Conservation (phyloP, 371 early-diverging fungal species). For the Syncephalastrum racemosum region DNA sequence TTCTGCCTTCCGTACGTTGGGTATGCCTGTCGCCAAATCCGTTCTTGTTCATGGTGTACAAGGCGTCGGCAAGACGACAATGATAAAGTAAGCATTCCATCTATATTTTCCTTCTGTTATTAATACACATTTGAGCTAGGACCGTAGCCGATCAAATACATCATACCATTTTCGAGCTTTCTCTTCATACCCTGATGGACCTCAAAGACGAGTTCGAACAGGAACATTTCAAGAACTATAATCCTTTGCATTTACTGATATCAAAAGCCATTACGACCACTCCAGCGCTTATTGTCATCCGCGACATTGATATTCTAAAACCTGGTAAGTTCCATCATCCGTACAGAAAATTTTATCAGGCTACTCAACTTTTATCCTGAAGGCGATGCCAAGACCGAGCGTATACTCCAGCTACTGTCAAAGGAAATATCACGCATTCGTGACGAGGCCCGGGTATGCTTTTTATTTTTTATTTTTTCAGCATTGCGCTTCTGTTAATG, state of each 20-base stretch:
- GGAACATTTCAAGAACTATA: conserved; percentile 27
- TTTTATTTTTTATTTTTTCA: background rate
- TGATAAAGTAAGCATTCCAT: conserved; percentile 24
- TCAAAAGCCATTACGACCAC: conserved; percentile 21
- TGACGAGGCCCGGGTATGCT: conserved; percentile 12
- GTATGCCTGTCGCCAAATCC: conserved; percentile 40
- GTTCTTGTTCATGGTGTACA: conserved; percentile 42
- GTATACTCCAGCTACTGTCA: background rate
- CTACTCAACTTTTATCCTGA: conserved; percentile 8
- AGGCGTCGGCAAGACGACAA: conserved; percentile 42
- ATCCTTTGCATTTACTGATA: conserved; percentile 25
- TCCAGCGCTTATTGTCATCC: conserved; percentile 27
- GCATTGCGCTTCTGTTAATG: background rate
- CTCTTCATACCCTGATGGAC: conserved; percentile 30
- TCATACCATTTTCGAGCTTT: conserved; percentile 15
- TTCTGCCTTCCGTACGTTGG: conserved; percentile 23
- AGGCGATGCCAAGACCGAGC: too few species aligned
- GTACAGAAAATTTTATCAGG: conserved; percentile 10
- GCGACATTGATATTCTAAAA: conserved; percentile 26
- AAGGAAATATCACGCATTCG: conserved; percentile 20
- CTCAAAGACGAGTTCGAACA: conserved; percentile 31
- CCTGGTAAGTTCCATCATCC: conserved; percentile 2
- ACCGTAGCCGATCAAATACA: conserved; percentile 13
- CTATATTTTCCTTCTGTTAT: background rate
- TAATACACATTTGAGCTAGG: conserved; percentile 10